Conservation (phyloP, 768 basidiomycete genomes). For the Thelephora ganbajun region DNA sequence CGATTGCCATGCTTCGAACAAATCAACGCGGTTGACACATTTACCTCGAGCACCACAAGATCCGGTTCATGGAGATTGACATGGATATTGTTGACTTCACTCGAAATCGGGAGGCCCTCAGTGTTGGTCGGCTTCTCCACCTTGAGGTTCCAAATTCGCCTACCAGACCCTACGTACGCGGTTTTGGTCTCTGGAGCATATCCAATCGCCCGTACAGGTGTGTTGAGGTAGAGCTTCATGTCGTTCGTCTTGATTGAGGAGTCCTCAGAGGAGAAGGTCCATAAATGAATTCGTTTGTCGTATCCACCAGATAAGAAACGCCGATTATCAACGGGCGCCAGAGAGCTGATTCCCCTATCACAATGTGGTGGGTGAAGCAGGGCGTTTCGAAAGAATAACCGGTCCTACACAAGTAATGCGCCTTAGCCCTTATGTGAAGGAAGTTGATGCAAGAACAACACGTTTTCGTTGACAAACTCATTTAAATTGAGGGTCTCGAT, state of each 20-base stretch:
- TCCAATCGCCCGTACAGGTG: slow-evolving; percentile 24
- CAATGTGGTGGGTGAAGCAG: slow-evolving; percentile 10
- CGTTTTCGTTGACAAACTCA: too few relatives aligned
- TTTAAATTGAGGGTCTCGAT: neutral
- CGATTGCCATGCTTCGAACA: slow-evolving; percentile 7
- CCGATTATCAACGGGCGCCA: slow-evolving; percentile 23
- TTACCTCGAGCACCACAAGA: slow-evolving; percentile 33
- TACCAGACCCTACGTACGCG: neutral
- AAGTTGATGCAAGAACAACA: too few relatives aligned
- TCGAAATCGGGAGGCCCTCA: slow-evolving; percentile 21
- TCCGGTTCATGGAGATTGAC: slow-evolving; percentile 20
- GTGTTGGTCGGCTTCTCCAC: slow-evolving; percentile 21
- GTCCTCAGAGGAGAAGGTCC: slow-evolving; percentile 17
- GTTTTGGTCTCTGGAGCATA: slow-evolving; percentile 8
- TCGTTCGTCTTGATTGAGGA: slow-evolving; percentile 14
- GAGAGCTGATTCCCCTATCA: slow-evolving; percentile 26
- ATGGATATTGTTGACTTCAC: slow-evolving; percentile 30
- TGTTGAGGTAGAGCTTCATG: slow-evolving; percentile 17
- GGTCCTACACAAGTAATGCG: too few relatives aligned
- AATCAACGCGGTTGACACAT: slow-evolving; percentile 11
- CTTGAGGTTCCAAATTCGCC: slow-evolving; percentile 20
- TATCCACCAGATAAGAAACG: slow-evolving; percentile 36
- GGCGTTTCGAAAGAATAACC: too few relatives aligned
- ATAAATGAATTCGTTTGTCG: slow-evolving; percentile 29
- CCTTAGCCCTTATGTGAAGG: too few relatives aligned